Percentiles rank a stretch among this genome's conserved stretches.
These are phyloP conservation scores for Rhizophlyctis rosea DNA, from an alignment of 192 early-diverging fungal genomes.

Conservation along the genomic window DNA sequence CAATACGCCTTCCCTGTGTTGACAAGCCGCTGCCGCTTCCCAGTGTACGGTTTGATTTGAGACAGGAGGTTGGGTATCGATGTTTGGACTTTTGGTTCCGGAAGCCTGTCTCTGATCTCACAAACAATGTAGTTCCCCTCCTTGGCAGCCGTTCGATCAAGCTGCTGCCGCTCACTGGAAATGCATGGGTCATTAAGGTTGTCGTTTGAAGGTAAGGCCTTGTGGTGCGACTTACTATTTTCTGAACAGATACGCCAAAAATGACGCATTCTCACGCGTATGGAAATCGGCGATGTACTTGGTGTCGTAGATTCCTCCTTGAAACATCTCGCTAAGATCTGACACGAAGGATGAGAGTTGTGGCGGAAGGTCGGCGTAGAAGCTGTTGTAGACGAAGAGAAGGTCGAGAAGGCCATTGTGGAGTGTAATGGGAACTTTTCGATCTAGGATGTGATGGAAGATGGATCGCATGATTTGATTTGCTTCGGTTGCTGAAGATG, in stretches of 20 bases:
- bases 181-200: no score
- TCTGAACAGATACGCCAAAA: conserved; percentile 66
- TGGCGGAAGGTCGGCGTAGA: conserved; percentile 76
- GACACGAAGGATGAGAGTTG: conserved; percentile 67
- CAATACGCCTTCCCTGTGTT: conserved; percentile 60
- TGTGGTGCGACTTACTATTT: conserved; percentile 59
- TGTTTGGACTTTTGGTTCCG: no score
- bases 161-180: conserved; percentile 32
- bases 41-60: no score
- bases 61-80: no score
- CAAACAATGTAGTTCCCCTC: conserved; percentile 7
- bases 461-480: conserved; percentile 33
- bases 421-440: conserved; percentile 67
- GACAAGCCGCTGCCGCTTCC: conserved; percentile 15
- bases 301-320: conserved; percentile 87
- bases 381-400: conserved; percentile 86
- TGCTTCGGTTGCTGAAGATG: conserved; percentile 9
- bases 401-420: conserved; percentile 96
- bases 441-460: conserved; percentile 30
- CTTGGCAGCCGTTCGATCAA: not conserved
- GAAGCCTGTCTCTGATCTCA: conserved; percentile 27
- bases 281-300: conserved; percentile 79
- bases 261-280: conserved; percentile 57
- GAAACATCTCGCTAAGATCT: conserved; percentile 80
- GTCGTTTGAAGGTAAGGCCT: no score